Base-by-base conservation (phyloP, 768 basidiomycete species). In the Brasilioporus rufonigricans region DNA sequence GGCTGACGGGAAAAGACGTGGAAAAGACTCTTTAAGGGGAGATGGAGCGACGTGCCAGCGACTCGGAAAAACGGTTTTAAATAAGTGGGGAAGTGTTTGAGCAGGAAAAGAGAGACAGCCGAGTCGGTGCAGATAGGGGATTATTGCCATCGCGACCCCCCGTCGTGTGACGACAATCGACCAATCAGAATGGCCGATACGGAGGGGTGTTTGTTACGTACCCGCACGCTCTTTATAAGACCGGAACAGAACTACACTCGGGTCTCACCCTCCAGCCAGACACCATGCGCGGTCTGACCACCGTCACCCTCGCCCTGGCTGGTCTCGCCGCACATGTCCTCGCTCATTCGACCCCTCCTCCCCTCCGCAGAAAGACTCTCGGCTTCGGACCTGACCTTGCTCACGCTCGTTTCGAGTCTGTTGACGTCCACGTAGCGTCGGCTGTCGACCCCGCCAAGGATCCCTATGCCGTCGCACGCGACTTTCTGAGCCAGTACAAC, bases 321-420 rank as follows among this genome's bases (percentile, higher is more conserved):
- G 82, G 81, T 65, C 77, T 86, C 59, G 82, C 85, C 39, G 81
- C 82, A 64, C 72, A 73, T 58, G 76, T 79, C 48, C 73, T 80
- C 56, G 81, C 80, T 13, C 81, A 81, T 61, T 62, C 71, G 0
- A 3, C 45, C 0, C 70, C 68, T 10, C 61, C 61, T 51, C 1
- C 16, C 13, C 0, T 32, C 13, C 73, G 72, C 50, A 85, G 95
- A 65, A 97, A 98, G 87, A 83, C 95, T 0, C 80, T 98, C 52
- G 86, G 87, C 23, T 97, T 96, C 67, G 95, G 95, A 1, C 93
- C 93, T 6, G 74, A 78, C 18, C 86, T 86, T 57, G 81, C 84
- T 5, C 87, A 92, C 62, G 86, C 87, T 7, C 80, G 80, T 44
- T 91, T 86, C 73, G 70, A 74, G 52, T 74, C 84, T 8, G 76